Evolutionary conservation across 139 green algal species (phyloP), one percentile per base, ranked within the genome.

Genomic region (Eudorina sp.): DNA sequence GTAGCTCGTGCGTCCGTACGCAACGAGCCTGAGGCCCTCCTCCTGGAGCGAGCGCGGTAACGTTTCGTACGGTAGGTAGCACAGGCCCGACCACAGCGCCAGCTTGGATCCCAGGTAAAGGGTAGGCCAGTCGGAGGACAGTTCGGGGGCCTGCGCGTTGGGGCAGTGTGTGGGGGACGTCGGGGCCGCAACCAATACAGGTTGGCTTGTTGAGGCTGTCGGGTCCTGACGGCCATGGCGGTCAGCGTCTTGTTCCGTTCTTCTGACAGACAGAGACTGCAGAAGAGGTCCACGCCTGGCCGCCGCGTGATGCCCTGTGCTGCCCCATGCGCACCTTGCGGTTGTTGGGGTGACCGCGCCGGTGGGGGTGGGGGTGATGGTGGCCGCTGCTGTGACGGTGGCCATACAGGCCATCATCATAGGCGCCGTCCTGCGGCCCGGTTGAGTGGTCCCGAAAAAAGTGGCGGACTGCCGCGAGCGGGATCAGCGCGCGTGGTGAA

Each of bases 71-170:
- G 75, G 76, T 3, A 74, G 45, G 72, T 95, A 95, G 66, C 91
- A 94, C 4, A 94, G 66, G 0, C 92, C 92, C 40, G 84, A 90
- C 87, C 88, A 90, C 11, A 43, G 72, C 29, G 92, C 90, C 31
- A 94, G 78, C 83, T 92, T 89, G 29, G 90, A 78, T 48, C 72
- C 90, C 14, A 75, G 46, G 31, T 89, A 85, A 34, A 94, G 88
- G 25, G 91, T 36, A 19, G 31, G 43, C 82, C 82, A 88, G 29
- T 86, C 53, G 43, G 43, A 48, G 29, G 80, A 73, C 27, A 77
- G 29, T 25, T 75, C 58, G 60, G 55, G 2, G 38, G 23, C 55
- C 78, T 85, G 78, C 41, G 70, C 11, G 64, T 29, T 58, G 13
- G 16, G 51, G 51, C 51, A 16, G 51, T 58, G 13, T 58, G 51